These are phyloP conservation scores for Chlorella sp. DNA, from an alignment of 139 green algal species.

Conservation along the genomic window DNA sequence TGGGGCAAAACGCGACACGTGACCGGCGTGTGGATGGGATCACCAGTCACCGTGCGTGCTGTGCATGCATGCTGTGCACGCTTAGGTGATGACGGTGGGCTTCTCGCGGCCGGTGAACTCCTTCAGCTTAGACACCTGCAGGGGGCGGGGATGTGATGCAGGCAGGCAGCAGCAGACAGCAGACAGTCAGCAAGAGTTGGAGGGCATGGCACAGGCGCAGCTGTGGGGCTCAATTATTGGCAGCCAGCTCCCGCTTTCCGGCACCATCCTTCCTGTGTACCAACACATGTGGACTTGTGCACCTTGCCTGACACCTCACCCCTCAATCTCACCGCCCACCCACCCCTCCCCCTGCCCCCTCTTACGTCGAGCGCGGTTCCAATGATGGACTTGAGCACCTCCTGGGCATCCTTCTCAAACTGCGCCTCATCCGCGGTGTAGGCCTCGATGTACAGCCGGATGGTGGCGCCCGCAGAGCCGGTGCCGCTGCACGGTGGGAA, in stretches of 20 bases:
- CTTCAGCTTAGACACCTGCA: slow-evolving; percentile 74
- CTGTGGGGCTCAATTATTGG: too few species aligned
- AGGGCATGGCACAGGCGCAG: neutral
- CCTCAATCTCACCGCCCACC: slow-evolving; percentile 73
- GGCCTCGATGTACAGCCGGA: slow-evolving; percentile 99
- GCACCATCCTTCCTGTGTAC: too few species aligned
- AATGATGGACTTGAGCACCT: slow-evolving; percentile 79
- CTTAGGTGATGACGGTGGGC: slow-evolving; percentile 99
- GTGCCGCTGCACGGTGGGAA: slow-evolving; percentile 66
- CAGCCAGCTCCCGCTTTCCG: neutral
- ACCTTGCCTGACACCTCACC: too few species aligned
- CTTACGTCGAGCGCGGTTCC: slow-evolving; percentile 80
- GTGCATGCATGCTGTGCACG: too few species aligned
- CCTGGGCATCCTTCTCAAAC: slow-evolving; percentile 85
- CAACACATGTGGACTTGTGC: too few species aligned
- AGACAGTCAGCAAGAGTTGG: neutral
- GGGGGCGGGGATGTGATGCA: neutral
- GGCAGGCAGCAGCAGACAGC: neutral
- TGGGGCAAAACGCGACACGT: too few species aligned
- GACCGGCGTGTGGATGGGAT: too few species aligned
- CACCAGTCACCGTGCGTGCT: too few species aligned
- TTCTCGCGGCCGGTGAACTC: slow-evolving; percentile 95
- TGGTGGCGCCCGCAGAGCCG: slow-evolving; percentile 91
- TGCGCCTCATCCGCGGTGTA: slow-evolving; percentile 86
- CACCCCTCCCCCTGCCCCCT: slow-evolving; percentile 85